These are phyloP conservation scores for Kokia cookei DNA, from an alignment of 441 rosid genomes.

Conservation along the genomic window DNA sequence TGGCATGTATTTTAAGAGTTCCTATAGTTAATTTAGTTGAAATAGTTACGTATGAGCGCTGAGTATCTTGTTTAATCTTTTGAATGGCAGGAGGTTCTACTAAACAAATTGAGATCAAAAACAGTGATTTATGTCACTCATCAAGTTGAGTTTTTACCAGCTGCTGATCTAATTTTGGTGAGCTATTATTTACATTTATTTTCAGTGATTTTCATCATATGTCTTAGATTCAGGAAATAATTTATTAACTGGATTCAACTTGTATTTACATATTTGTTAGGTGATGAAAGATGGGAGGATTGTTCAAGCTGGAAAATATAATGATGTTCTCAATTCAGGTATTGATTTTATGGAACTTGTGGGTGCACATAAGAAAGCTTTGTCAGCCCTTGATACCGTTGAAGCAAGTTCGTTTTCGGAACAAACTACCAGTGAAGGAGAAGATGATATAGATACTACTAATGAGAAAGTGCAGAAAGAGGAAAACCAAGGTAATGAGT, in stretches of 20 bases:
- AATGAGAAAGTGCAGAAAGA: conserved; percentile 19
- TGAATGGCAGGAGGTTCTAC: conserved; percentile 29
- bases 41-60: too few relatives aligned
- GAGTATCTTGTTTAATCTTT: neutral
- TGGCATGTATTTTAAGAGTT: neutral
- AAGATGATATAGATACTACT: conserved; percentile 1
- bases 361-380: conserved; percentile 60
- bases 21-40: too few relatives aligned
- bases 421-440: conserved; percentile 20
- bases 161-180: conserved; percentile 44
- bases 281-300: conserved; percentile 68
- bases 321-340: conserved; percentile 43
- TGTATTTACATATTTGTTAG: conserved; percentile 21
- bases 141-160: conserved; percentile 49
- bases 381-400: conserved; percentile 47
- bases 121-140: conserved; percentile 41
- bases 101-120: conserved; percentile 26
- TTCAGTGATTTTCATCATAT: neutral
- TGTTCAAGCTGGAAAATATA: conserved; percentile 53
- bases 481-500: conserved; percentile 30
- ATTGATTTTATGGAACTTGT: conserved; percentile 64
- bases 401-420: conserved; percentile 27
- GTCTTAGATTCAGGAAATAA: neutral
- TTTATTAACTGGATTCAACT: neutral
- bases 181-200: neutral